A percentile compares a stretch with the other conserved stretches of the same genome.
phyloP scores from a whole-genome alignment of 768 basidiomycete species.

The Podaxis pistillaris region DNA sequence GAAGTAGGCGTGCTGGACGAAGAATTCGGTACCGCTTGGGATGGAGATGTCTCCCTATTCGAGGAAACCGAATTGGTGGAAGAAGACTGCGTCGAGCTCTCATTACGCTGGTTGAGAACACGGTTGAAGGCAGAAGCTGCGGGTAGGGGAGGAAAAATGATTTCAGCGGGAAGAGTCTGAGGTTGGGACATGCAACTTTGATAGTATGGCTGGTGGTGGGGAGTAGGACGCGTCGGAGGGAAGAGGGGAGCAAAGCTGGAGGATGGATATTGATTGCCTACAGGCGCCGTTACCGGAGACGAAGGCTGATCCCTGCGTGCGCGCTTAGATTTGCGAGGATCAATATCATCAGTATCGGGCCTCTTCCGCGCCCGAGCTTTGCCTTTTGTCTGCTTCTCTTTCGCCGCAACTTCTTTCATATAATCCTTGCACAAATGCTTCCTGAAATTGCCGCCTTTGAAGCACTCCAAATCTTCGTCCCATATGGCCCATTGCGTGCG shows the following conservation, averaged over 20 bases:
- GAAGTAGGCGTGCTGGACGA: slow-evolving; percentile 36
- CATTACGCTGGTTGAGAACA: slow-evolving; percentile 9
- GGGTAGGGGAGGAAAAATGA: slow-evolving; percentile 75
- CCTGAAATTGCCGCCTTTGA: slow-evolving; percentile 79
- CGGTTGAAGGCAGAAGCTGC: slow-evolving; percentile 35
- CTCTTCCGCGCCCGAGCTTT: slow-evolving; percentile 38
- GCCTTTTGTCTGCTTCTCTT: slow-evolving; percentile 32
- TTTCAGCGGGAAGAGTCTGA: slow-evolving; percentile 50
- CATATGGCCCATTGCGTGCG: slow-evolving; percentile 88
- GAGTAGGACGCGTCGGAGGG: slow-evolving; percentile 50
- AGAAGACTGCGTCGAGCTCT: slow-evolving; percentile 14
- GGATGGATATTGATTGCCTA: slow-evolving; percentile 22
- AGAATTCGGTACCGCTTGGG: slow-evolving; percentile 15
- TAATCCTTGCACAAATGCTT: slow-evolving; percentile 58
- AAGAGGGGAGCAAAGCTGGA: slow-evolving; percentile 40
- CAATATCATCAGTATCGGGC: slow-evolving; percentile 27
- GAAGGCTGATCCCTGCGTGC: slow-evolving; percentile 38
- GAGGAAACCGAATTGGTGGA: slow-evolving; percentile 18
- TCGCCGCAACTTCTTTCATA: slow-evolving; percentile 32
- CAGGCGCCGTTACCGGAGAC: slow-evolving; percentile 20
- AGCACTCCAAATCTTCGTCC: slow-evolving; percentile 80
- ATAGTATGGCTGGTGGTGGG: slow-evolving; percentile 76
- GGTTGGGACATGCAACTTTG: slow-evolving; percentile 50
- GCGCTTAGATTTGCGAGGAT: slow-evolving; percentile 46
- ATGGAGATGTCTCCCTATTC: slow-evolving; percentile 17